Percentiles rank a stretch among this genome's conserved stretches.
These are phyloP conservation scores for Geotrichum cucujoidarum DNA, from an alignment of 1,139 yeast species.

Conservation along the genomic window DNA sequence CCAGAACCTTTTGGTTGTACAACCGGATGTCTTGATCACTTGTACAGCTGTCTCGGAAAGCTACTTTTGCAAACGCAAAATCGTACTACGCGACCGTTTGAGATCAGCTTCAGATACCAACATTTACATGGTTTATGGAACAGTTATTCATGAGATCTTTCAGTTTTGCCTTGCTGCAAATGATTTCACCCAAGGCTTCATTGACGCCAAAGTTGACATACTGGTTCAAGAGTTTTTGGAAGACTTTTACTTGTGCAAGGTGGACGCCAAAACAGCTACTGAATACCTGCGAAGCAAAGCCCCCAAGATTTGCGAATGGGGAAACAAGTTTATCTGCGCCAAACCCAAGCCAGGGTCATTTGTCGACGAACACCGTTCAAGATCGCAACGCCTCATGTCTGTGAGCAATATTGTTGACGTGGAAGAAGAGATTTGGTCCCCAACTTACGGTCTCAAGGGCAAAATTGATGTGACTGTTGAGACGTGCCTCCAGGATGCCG, in stretches of 20 bases:
- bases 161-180: constrained; percentile 56
- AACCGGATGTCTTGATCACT: constrained; percentile 80
- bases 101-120: constrained; percentile 52
- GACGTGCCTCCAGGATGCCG: constrained; percentile 35
- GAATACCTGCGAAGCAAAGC: constrained; percentile 49
- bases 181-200: constrained; percentile 42
- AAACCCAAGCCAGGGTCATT: constrained; percentile 27
- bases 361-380: constrained; percentile 28
- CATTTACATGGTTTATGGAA: constrained; percentile 65
- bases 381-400: constrained; percentile 31
- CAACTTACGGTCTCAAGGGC: constrained; percentile 87
- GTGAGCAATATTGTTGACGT: constrained; percentile 68
- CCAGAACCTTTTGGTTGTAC: constrained; percentile 56
- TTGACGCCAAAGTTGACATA: constrained; percentile 45
- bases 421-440: constrained; percentile 91
- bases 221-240: constrained; percentile 42
- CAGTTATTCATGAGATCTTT: constrained; percentile 70
- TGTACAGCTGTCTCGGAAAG: constrained; percentile 82
- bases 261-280: constrained; percentile 45
- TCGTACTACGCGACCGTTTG: constrained; percentile 56
- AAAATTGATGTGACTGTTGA: constrained; percentile 83
- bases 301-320: constrained; percentile 62
- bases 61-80: constrained; percentile 63
- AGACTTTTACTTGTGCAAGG: constrained; percentile 54
- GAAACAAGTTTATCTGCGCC: constrained; percentile 41